These are phyloP conservation scores for Trichomonascaceae sp. DNA, from an alignment of 1,139 yeast species.

Conservation along the genomic window DNA sequence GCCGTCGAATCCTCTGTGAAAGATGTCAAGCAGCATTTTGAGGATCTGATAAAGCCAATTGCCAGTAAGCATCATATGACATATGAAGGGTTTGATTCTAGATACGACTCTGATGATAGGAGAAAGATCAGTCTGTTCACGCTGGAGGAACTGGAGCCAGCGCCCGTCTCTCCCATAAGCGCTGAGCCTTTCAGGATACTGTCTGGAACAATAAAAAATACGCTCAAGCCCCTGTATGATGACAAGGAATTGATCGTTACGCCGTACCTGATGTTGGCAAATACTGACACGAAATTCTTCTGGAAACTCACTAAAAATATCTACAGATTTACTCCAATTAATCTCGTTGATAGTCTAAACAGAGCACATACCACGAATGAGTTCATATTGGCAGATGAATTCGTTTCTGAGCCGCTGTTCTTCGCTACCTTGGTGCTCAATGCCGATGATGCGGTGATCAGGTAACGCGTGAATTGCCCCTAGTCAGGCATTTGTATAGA, in stretches of 20 bases:
- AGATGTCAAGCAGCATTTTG: slow-evolving; percentile 37
- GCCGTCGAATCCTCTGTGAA: slow-evolving; percentile 45
- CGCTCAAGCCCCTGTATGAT: background rate
- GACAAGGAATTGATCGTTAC: slow-evolving; percentile 39
- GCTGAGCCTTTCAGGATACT: background rate
- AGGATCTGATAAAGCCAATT: slow-evolving; percentile 12
- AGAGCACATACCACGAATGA: slow-evolving; percentile 56
- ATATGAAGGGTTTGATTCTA: slow-evolving; percentile 3
- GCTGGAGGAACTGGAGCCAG: slow-evolving; percentile 1
- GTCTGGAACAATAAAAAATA: slow-evolving; percentile 3
- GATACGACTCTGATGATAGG: background rate
- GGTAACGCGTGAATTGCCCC: background rate
- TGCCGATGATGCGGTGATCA: background rate
- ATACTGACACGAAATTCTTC: slow-evolving; percentile 76
- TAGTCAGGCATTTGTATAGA: background rate
- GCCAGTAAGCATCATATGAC: slow-evolving; percentile 3
- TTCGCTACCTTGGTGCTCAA: slow-evolving; percentile 19
- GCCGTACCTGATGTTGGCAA: slow-evolving; percentile 70
- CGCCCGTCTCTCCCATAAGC: slow-evolving; percentile 2
- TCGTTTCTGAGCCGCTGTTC: slow-evolving; percentile 52
- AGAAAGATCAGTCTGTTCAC: background rate
- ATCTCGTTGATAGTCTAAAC: slow-evolving; percentile 5
- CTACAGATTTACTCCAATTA: slow-evolving; percentile 52
- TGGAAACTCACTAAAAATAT: slow-evolving; percentile 69
- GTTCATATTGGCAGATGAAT: slow-evolving; percentile 45